Evolutionary conservation across 345 rosid genomes (phyloP), one percentile per base, ranked within the genome.

Genomic region (Populus nigra): DNA sequence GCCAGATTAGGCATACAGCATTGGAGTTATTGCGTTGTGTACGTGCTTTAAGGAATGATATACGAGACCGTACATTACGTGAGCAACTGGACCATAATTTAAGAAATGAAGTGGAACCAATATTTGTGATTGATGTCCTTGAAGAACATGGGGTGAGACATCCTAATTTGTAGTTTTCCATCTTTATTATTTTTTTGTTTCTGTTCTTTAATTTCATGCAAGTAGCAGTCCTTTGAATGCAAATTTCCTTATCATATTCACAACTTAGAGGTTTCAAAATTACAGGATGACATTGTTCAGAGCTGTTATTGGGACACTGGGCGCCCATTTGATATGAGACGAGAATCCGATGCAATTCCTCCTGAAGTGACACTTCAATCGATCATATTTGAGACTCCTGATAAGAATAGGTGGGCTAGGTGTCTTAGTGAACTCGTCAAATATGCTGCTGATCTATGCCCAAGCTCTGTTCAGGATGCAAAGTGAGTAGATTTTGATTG

Each of bases 211-310:
- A 41, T 68, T 43, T 70, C 2, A 12, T 68, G 29, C 59, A 62
- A 76, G 68, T 23, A 43, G 73, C 77, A 78, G 20, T 73, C 47
- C 47, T 43, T 27, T 23, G 29, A 73, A 31, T 49, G 43, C 67
- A 16, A 45, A 68, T 57, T 22, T 33, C 36, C 11, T 68, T 9
- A 9, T 49, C 38, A 22, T 29, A 11, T 41, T 45, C 23, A 29
- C 41, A 67, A 55, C 65, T 68, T 53, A 22, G 18, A 36, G 20
- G 25, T 62, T 41, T 63, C 16, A 41, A 77, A 79, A 77, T 78
- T 65, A 66, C 88, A 96, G 99, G 98, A 96, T 84, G 99, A 96
- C 86, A 93, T 96, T 85, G 94, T 96, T 82, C 99, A 96, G 83
- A 91, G 91, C 84, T 93, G 99, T 85, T 93, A 92, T 72, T 92